Evolutionary conservation across 2,329 filamentous ascomycete genomes (phyloP), one percentile per base, ranked within the genome.

Genomic region (Elsinoe fawcettii): DNA sequence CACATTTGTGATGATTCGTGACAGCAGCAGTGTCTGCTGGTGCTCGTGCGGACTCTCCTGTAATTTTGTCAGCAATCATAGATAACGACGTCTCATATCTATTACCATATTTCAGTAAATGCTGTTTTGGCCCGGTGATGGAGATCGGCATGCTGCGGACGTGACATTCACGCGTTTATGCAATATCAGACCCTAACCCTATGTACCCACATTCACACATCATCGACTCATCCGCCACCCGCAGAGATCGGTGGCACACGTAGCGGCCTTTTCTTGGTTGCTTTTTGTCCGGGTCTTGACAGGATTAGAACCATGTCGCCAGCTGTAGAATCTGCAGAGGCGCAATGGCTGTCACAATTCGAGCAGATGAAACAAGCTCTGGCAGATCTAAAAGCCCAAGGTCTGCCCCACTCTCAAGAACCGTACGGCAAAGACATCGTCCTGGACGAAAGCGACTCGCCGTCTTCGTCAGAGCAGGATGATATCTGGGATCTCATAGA

Each of bases 21-120:
- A 93, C 46, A 97, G 82, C 66, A 99, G 80, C 55, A 96, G 79
- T 67, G 87, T 95, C 78, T 99, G 92, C 77, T 97, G 93, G 66
- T 97, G 91, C 71, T 97, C 93, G 69, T 99, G 93, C 37, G 93
- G 93, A 67, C 89, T 96, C 73, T 99, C 93, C 92, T 85, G 58
- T 4, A 23, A 16, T 12, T 6, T 11, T 5, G 20, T 46, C 41
- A 46, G 41, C 3, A 46, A 25, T 5, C 6, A 12, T 3, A 12
- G 12, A 25, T 25, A 11, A 9, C 41, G 25, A 25, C 20, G 1
- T 20, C 3, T 22, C 20, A 25, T 9, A n/a, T n/a, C 27, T 12
- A 3, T 44, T 56, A 56, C 54, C 54, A 56, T 56, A 11, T n/a
- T 14, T 5, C 9, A 14, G 14, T 37, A n/a, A 37, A 7, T 37